phyloP scores from a whole-genome alignment of 768 basidiomycete genomes.

The Rhizopogon roseolus region DNA sequence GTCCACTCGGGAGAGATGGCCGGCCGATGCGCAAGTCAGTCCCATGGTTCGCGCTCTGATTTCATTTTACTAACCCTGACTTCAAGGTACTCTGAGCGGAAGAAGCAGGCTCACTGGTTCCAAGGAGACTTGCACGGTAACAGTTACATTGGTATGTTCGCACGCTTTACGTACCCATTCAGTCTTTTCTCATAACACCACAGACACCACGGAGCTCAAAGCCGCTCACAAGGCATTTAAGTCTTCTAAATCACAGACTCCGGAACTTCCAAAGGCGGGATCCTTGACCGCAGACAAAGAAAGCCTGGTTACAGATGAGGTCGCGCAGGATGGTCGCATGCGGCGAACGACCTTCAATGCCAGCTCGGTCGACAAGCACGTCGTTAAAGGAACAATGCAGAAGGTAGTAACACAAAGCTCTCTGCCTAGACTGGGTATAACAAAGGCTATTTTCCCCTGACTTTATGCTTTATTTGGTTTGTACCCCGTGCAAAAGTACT shows the following conservation, averaged over 20 bases:
- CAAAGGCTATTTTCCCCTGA: constrained; percentile 10
- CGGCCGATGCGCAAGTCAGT: constrained; percentile 59
- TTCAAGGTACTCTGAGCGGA: constrained; percentile 55
- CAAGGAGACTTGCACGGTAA: constrained; percentile 49
- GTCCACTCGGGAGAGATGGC: constrained; percentile 54
- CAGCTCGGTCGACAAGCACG: constrained; percentile 41
- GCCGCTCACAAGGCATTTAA: constrained; percentile 12
- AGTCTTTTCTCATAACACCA: constrained; percentile 1
- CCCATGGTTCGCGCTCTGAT: not conserved
- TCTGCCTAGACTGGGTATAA: constrained; percentile 7
- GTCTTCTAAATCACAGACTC: constrained; percentile 9
- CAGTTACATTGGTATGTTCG: constrained; percentile 47
- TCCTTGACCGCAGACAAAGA: constrained; percentile 28
- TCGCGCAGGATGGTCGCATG: constrained; percentile 34
- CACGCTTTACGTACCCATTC: constrained; percentile 2
- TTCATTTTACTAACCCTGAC: not conserved
- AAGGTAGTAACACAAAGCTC: constrained; percentile 37
- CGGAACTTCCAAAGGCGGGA: constrained; percentile 20
- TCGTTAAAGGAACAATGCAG: constrained; percentile 51
- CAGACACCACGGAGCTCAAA: constrained; percentile 20
- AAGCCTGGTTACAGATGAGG: constrained; percentile 34
- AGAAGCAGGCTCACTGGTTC: constrained; percentile 55
- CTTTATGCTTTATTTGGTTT: not conserved
- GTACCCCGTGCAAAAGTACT: constrained; percentile 10
- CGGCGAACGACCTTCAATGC: constrained; percentile 35